Percentiles rank a stretch among this genome's conserved stretches.
These are phyloP conservation scores for Chaetomium sp. DNA, from an alignment of 2,329 filamentous ascomycete genomes.

Conservation along the genomic window DNA sequence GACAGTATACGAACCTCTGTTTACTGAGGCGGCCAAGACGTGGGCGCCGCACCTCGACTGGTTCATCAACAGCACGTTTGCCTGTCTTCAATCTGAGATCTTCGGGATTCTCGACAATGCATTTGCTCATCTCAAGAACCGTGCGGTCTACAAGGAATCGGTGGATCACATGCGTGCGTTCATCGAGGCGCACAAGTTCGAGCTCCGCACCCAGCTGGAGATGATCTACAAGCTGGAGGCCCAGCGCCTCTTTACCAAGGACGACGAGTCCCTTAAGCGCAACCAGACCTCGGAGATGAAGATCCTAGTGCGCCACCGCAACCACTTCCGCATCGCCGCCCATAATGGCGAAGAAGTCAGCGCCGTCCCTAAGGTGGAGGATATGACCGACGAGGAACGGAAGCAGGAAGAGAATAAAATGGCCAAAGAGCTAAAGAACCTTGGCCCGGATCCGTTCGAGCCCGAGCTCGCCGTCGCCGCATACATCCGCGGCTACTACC, in stretches of 20 bases:
- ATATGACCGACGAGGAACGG: slow-evolving; percentile 44
- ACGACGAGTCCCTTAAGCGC: slow-evolving; percentile 40
- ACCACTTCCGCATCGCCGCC: slow-evolving; percentile 42
- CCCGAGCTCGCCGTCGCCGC: slow-evolving; percentile 57
- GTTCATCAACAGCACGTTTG: slow-evolving; percentile 43
- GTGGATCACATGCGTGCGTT: slow-evolving; percentile 38
- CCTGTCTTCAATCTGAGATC: slow-evolving; percentile 42
- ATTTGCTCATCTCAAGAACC: slow-evolving; percentile 40
- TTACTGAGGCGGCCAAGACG: slow-evolving; percentile 47
- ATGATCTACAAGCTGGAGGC: slow-evolving; percentile 48
- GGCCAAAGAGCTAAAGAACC: slow-evolving; percentile 36
- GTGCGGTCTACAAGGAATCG: slow-evolving; percentile 45
- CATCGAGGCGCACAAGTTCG: slow-evolving; percentile 34
- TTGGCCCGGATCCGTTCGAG: slow-evolving; percentile 53
- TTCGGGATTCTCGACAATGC: slow-evolving; percentile 41
- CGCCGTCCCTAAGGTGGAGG: slow-evolving; percentile 35
- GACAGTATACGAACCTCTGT: slow-evolving; percentile 51
- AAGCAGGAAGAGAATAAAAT: slow-evolving; percentile 38
- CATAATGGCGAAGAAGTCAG: slow-evolving; percentile 29
- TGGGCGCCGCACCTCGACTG: slow-evolving; percentile 50
- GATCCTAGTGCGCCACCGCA: slow-evolving; percentile 41
- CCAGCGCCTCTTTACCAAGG: slow-evolving; percentile 52
- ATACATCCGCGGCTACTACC: slow-evolving; percentile 62
- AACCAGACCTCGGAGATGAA: slow-evolving; percentile 42
- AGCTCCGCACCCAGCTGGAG: slow-evolving; percentile 33